Evolutionary conservation across 495 filamentous ascomycete species (phyloP).

Genomic region (Trypethelium eluteriae): DNA sequence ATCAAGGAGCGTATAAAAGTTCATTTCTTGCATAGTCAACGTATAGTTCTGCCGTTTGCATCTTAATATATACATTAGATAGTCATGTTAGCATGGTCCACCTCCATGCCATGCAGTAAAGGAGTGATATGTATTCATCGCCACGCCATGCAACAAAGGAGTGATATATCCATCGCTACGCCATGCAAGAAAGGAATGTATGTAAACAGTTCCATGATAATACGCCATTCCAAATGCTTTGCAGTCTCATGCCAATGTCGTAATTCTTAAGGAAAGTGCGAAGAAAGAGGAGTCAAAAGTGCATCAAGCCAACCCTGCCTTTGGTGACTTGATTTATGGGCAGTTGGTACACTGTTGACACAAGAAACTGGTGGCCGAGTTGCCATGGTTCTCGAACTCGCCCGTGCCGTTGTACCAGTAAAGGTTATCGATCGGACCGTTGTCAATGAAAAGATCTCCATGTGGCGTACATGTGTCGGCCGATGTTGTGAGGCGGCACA

Average conservation of each 20-base stretch:
- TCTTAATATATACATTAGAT: not conserved
- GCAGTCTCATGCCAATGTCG: not conserved
- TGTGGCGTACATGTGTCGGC: slow-evolving; percentile 1
- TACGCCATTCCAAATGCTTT: not conserved
- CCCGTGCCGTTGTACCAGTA: slow-evolving; percentile 6
- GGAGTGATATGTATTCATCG: not conserved
- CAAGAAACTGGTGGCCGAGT: slow-evolving; percentile 4
- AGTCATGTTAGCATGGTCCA: not conserved
- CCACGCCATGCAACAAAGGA: not conserved
- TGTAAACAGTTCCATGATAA: not conserved
- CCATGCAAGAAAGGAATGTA: not conserved
- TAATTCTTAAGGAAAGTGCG: not conserved
- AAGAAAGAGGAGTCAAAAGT: not conserved
- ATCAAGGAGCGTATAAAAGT: no score
- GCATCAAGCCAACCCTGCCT: not conserved
- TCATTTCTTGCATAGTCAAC: not conserved
- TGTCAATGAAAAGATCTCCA: not conserved
- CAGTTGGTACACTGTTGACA: slow-evolving; percentile 5
- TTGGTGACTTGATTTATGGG: not conserved
- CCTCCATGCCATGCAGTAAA: not conserved
- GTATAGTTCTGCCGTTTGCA: not conserved
- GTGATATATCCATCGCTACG: not conserved
- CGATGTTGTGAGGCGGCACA: slow-evolving; percentile 8
- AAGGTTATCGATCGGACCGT: not conserved
- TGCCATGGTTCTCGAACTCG: not conserved